Percentiles rank a stretch among this genome's conserved stretches.
Evolutionary conservation across 1,284 basidiomycete species (phyloP).

Genomic region (Ustanciosporium gigantosporum): DNA sequence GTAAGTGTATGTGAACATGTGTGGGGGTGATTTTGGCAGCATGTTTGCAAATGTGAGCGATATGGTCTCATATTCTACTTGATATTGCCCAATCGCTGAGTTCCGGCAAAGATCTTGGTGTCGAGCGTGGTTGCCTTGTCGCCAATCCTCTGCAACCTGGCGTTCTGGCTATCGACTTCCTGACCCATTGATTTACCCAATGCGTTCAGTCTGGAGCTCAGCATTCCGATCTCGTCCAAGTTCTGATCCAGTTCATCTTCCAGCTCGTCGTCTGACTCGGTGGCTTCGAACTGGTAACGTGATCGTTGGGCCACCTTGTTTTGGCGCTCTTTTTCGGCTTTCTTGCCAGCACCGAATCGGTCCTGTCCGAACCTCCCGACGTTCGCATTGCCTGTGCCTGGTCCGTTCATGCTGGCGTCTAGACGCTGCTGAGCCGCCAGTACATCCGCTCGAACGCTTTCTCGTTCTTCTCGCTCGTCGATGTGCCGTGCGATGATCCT

Average conservation of each 20-base stretch:
- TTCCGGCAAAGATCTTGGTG: constrained; percentile 56
- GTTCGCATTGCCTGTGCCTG: constrained; percentile 38
- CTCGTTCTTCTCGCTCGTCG: constrained; percentile 80
- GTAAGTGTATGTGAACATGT: no score
- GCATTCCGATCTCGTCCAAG: constrained; percentile 81
- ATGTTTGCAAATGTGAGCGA: no score
- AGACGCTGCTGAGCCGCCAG: constrained; percentile 84
- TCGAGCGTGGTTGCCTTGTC: constrained; percentile 57
- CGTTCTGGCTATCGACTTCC: constrained; percentile 56
- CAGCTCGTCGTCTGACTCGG: constrained; percentile 88
- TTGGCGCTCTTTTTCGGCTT: constrained; percentile 17
- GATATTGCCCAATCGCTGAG: constrained; percentile 54
- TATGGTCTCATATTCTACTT: no score
- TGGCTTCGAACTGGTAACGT: constrained; percentile 92
- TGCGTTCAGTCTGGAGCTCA: constrained; percentile 80
- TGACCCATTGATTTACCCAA: constrained; percentile 79
- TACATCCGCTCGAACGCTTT: constrained; percentile 66
- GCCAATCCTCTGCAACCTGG: constrained; percentile 49
- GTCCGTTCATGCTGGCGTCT: constrained; percentile 68
- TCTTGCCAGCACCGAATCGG: constrained; percentile 37
- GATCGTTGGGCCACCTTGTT: constrained; percentile 69
- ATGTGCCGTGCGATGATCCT: constrained; percentile 85
- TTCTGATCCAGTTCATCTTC: constrained; percentile 83
- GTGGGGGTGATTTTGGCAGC: no score
- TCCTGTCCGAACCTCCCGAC: constrained; percentile 48